These are phyloP conservation scores for Dendryphion nanum DNA, from an alignment of 2,329 filamentous ascomycete species.

Conservation along the genomic window DNA sequence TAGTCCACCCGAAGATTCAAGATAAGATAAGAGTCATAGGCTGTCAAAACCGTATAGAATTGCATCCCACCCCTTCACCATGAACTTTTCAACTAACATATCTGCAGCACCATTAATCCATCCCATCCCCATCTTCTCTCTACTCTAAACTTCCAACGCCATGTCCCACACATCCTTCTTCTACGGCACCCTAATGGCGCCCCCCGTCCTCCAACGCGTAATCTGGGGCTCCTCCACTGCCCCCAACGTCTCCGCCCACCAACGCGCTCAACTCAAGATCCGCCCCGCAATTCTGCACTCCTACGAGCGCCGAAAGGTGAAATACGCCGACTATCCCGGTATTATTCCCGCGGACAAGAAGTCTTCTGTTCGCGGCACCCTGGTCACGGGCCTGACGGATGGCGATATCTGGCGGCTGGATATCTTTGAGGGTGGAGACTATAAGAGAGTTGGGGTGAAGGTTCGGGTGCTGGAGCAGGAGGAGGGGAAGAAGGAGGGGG, in stretches of 20 bases:
- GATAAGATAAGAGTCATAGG: no score
- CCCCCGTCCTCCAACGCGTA: constrained; percentile 80
- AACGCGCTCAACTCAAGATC: constrained; percentile 59
- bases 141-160: not conserved
- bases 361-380: constrained; percentile 66
- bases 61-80: no score
- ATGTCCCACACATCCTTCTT: constrained; percentile 59
- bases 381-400: constrained; percentile 74
- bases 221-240: constrained; percentile 63
- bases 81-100: no score
- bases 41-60: no score
- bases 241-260: constrained; percentile 40
- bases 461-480: constrained; percentile 41
- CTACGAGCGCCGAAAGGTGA: constrained; percentile 70
- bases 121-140: constrained; percentile 10
- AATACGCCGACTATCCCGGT: constrained; percentile 74
- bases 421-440: constrained; percentile 77
- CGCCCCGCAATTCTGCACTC: constrained; percentile 72
- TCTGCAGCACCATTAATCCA: constrained; percentile 4
- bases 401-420: constrained; percentile 75
- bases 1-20: no score
- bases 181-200: constrained; percentile 78
- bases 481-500: constrained; percentile 10
- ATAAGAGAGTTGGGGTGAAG: constrained; percentile 54
- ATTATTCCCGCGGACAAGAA: constrained; percentile 51